phyloP scores from a whole-genome alignment of 768 basidiomycete species.

The Glaciozyma martinii region DNA sequence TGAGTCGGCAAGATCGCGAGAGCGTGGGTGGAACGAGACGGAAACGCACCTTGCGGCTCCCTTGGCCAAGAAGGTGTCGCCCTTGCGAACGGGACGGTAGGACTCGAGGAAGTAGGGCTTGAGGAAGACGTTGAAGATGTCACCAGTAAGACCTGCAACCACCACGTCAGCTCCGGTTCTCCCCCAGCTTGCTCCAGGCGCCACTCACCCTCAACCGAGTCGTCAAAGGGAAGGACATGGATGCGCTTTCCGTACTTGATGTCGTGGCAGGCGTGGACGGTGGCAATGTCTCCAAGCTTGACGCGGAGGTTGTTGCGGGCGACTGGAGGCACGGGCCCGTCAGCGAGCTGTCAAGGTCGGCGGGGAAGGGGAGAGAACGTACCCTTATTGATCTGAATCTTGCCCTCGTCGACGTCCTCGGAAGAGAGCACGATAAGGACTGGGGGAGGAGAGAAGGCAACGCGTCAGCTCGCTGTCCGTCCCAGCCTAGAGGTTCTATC shows the following conservation, averaged over 20 bases:
- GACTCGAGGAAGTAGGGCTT: slow-evolving; percentile 98
- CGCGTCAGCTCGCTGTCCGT: background rate
- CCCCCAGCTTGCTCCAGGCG: background rate
- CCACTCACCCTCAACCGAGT: slow-evolving; percentile 77
- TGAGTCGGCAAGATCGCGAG: background rate
- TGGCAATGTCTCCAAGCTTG: slow-evolving; percentile 92
- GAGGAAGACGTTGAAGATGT: slow-evolving; percentile 96
- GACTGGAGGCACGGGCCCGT: slow-evolving; percentile 44
- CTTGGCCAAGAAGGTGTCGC: slow-evolving; percentile 97
- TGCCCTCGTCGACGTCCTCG: slow-evolving; percentile 95
- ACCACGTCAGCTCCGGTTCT: background rate
- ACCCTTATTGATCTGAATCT: slow-evolving; percentile 94
- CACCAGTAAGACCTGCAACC: slow-evolving; percentile 63
- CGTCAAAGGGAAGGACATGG: slow-evolving; percentile 93
- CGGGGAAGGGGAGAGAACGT: slow-evolving; percentile 6
- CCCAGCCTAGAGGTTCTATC: background rate
- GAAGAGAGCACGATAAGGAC: slow-evolving; percentile 93
- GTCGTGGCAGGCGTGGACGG: slow-evolving; percentile 89
- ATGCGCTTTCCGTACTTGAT: slow-evolving; percentile 99
- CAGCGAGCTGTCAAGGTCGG: background rate
- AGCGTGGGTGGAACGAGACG: background rate
- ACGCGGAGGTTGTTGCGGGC: slow-evolving; percentile 98
- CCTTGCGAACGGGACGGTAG: slow-evolving; percentile 92
- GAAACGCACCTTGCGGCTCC: slow-evolving; percentile 88
- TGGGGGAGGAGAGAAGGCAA: slow-evolving; percentile 4